These are phyloP conservation scores for Alloteropsis semialata DNA, from an alignment of 176 grass and related monocot genomes.

Conservation along the genomic window DNA sequence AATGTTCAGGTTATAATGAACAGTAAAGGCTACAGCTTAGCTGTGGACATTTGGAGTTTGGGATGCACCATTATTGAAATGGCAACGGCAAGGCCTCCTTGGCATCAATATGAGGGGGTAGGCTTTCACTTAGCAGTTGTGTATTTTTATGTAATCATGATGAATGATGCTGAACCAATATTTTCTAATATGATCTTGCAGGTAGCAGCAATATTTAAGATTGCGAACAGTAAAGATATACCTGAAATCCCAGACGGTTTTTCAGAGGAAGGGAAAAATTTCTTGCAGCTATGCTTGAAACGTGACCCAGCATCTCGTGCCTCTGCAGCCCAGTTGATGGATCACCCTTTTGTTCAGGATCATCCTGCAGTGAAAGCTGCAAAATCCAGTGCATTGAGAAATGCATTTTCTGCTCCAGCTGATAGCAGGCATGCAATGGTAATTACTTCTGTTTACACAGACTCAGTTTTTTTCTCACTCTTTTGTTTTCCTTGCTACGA, in stretches of 20 bases:
- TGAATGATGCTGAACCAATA: neutral
- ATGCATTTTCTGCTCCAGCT: slow-evolving; percentile 38
- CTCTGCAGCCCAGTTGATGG: slow-evolving; percentile 68
- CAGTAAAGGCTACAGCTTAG: slow-evolving; percentile 71
- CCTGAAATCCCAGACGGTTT: slow-evolving; percentile 81
- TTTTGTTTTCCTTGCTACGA: neutral
- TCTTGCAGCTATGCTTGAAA: slow-evolving; percentile 74
- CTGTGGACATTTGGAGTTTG: slow-evolving; percentile 97
- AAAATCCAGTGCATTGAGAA: slow-evolving; percentile 43
- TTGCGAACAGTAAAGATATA: slow-evolving; percentile 95
- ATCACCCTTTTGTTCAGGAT: slow-evolving; percentile 92
- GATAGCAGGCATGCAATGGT: slow-evolving; percentile 35
- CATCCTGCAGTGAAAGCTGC: slow-evolving; percentile 51
- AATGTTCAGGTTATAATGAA: slow-evolving; percentile 88
- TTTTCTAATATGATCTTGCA: slow-evolving; percentile 37
- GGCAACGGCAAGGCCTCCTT: slow-evolving; percentile 94
- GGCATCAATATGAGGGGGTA: slow-evolving; percentile 94
- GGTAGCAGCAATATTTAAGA: slow-evolving; percentile 99
- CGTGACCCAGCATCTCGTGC: slow-evolving; percentile 69
- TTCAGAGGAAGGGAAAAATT: slow-evolving; percentile 71
- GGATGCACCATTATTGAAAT: slow-evolving; percentile 98
- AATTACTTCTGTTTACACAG: neutral
- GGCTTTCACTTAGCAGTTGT: slow-evolving; percentile 30
- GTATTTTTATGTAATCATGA: slow-evolving; percentile 26
- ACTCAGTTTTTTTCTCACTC: neutral